Conservation (phyloP, 371 early-diverging fungal genomes). For the Amoeboaphelidium protococcarum region DNA sequence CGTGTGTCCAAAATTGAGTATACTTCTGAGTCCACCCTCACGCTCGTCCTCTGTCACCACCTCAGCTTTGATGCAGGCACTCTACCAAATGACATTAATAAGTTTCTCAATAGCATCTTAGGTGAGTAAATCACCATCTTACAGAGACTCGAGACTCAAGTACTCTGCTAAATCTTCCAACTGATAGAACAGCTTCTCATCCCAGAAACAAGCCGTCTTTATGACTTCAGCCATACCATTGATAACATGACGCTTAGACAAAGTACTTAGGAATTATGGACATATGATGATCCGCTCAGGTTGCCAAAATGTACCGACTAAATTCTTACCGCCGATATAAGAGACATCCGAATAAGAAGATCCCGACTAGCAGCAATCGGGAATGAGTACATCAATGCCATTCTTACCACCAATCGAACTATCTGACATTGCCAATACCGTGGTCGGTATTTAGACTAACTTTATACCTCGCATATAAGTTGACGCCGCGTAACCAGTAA, state of each 20-base stretch:
- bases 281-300: constrained; percentile 80
- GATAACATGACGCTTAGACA: constrained; percentile 74
- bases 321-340: constrained; percentile 79
- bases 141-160: background rate
- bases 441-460: constrained; percentile 78
- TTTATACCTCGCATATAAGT: constrained; percentile 94
- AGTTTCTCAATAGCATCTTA: background rate
- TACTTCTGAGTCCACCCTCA: constrained; percentile 74
- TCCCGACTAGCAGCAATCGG: too few species aligned
- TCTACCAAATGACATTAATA: constrained; percentile 40
- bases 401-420: constrained; percentile 90
- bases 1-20: constrained; percentile 90
- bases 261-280: constrained; percentile 46
- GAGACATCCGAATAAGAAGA: constrained; percentile 90
- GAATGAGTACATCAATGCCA: constrained; percentile 86
- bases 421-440: constrained; percentile 91
- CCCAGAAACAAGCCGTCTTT: constrained; percentile 89
- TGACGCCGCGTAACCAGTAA: constrained; percentile 72
- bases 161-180: constrained; percentile 56
- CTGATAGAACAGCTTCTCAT: constrained; percentile 51
- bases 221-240: constrained; percentile 95
- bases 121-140: background rate
- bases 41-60: constrained; percentile 86
- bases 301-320: constrained; percentile 91
- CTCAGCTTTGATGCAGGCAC: constrained; percentile 52